Conservation (phyloP, 148 eudicot species). For the Talinum fruticosum region DNA sequence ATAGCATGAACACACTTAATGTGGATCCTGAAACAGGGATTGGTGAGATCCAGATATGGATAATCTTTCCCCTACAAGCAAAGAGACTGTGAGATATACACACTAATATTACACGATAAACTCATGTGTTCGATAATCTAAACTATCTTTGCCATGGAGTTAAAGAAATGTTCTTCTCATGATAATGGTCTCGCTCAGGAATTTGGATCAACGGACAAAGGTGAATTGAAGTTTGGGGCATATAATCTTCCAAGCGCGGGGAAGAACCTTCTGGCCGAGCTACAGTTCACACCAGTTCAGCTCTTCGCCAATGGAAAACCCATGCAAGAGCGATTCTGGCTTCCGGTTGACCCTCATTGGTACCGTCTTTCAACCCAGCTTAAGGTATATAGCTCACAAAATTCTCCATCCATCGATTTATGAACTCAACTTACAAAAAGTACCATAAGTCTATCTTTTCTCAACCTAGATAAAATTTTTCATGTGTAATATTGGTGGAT, state of each 20-base stretch:
- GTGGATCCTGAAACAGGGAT: neutral
- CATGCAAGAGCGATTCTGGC: conserved; percentile 51
- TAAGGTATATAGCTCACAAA: conserved; percentile 18
- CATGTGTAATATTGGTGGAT: neutral
- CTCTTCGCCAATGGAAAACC: conserved; percentile 34
- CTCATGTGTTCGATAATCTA: too few species aligned
- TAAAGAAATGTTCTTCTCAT: neutral
- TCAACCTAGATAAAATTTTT: neutral
- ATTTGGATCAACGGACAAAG: conserved; percentile 23
- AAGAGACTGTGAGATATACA: neutral
- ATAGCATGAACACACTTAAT: too few species aligned
- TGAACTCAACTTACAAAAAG: neutral
- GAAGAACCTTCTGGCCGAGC: conserved; percentile 38
- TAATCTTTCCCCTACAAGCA: neutral
- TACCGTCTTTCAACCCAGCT: conserved; percentile 44
- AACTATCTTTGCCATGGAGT: neutral
- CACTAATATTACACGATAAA: too few species aligned
- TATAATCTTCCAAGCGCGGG: conserved; percentile 44
- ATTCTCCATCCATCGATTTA: neutral
- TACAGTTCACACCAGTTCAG: conserved; percentile 37
- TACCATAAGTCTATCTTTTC: neutral
- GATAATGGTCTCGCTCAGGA: conserved; percentile 26
- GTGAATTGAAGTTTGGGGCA: conserved; percentile 36
- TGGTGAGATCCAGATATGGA: neutral
- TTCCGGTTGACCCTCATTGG: conserved; percentile 49